These are phyloP conservation scores for Xerocomus brunneocitrinus DNA, from an alignment of 768 basidiomycete species.

Conservation along the genomic window DNA sequence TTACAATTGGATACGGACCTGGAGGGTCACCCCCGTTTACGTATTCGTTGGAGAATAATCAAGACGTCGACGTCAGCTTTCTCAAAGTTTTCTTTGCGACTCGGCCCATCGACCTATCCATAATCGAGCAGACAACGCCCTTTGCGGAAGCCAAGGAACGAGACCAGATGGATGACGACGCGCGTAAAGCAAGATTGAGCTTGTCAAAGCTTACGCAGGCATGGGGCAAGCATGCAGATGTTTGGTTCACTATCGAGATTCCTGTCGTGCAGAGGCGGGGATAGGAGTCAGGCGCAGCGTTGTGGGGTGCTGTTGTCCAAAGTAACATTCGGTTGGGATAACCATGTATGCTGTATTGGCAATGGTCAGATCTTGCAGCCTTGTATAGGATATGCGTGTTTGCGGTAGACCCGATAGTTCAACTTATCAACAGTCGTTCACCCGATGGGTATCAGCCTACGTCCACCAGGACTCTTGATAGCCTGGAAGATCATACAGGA, in stretches of 20 bases:
- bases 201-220: not conserved
- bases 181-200: slow-evolving; percentile 1
- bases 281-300: not conserved
- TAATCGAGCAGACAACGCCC: slow-evolving; percentile 32
- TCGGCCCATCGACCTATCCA: slow-evolving; percentile 30
- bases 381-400: too few species aligned
- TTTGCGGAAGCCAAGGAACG: slow-evolving; percentile 13
- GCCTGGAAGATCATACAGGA: too few species aligned
- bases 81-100: slow-evolving; percentile 43
- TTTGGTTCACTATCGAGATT: slow-evolving; percentile 18
- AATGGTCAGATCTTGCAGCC: too few species aligned
- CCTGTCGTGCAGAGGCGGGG: slow-evolving; percentile 16
- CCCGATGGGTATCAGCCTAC: too few species aligned
- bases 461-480: too few species aligned
- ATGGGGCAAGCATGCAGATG: not conserved
- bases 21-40: slow-evolving; percentile 12
- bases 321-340: not conserved
- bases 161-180: not conserved
- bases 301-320: not conserved
- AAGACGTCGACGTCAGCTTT: slow-evolving; percentile 38
- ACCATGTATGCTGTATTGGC: not conserved
- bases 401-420: too few species aligned
- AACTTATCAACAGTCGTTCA: too few species aligned
- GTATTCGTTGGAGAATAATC: slow-evolving; percentile 16
- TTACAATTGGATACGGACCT: slow-evolving; percentile 41